Evolutionary conservation across 805 yeast species (phyloP).

Genomic region (Kodamaea hsintzibuensis): DNA sequence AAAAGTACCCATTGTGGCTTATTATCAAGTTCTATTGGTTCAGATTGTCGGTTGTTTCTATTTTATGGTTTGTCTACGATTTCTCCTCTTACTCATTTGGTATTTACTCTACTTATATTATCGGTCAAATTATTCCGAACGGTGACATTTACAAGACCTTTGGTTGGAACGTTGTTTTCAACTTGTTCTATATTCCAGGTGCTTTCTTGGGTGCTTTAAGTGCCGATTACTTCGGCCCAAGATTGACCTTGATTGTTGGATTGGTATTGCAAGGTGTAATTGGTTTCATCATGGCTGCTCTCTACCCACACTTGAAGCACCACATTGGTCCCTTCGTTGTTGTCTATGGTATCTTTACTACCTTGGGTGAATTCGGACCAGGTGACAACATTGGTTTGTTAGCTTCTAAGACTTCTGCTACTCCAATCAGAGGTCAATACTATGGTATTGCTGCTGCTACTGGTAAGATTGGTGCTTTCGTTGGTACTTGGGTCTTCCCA

Average conservation of each 20-base stretch:
- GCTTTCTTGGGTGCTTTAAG: constrained; percentile 77
- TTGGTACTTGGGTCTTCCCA: constrained; percentile 87
- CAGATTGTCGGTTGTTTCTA: constrained; percentile 64
- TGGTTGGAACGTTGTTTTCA: constrained; percentile 90
- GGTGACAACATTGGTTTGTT: constrained; percentile 88
- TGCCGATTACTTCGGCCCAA: constrained; percentile 84
- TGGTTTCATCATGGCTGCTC: constrained; percentile 82
- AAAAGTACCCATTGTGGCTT: constrained; percentile 61
- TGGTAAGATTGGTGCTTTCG: constrained; percentile 90
- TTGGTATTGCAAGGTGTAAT: constrained; percentile 68
- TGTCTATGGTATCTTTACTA: constrained; percentile 80
- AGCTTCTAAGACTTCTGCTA: constrained; percentile 81
- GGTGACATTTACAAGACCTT: constrained; percentile 68
- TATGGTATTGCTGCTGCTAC: constrained; percentile 89
- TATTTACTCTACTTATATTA: constrained; percentile 74
- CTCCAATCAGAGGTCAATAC: constrained; percentile 85
- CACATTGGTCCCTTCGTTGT: constrained; percentile 79
- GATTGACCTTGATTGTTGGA: constrained; percentile 71
- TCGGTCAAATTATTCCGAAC: constrained; percentile 56
- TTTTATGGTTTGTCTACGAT: constrained; percentile 90
- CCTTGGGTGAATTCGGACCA: constrained; percentile 91
- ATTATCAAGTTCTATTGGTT: constrained; percentile 81
- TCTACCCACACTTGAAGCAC: constrained; percentile 52
- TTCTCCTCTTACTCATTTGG: constrained; percentile 86
- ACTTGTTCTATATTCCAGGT: constrained; percentile 87